Evolutionary conservation across 2,329 filamentous ascomycete genomes (phyloP).

Genomic region (Chaetomium strumarium): DNA sequence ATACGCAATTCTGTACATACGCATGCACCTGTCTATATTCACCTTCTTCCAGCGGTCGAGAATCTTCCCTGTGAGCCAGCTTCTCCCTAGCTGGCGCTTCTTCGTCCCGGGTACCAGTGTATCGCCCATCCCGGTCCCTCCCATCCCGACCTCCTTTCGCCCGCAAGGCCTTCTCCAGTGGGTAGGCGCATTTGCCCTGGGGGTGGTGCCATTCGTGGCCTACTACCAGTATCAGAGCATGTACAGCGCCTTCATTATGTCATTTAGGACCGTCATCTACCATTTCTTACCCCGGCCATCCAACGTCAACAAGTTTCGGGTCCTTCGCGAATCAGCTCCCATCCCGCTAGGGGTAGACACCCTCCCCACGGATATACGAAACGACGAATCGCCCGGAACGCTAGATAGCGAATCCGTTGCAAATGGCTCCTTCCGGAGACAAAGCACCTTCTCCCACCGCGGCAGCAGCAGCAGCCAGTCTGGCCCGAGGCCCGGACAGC

Average conservation of each 20-base stretch:
- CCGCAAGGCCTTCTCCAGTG: slow-evolving; percentile 38
- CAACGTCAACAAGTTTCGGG: slow-evolving; percentile 11
- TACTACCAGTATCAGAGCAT: slow-evolving; percentile 40
- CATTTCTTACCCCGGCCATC: slow-evolving; percentile 12
- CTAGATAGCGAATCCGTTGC: neutral
- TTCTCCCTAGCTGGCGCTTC: slow-evolving; percentile 42
- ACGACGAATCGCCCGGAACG: slow-evolving; percentile 1
- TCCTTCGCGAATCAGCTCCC: neutral
- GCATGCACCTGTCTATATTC: slow-evolving; percentile 47
- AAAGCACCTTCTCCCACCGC: slow-evolving; percentile 43
- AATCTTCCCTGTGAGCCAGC: slow-evolving; percentile 36
- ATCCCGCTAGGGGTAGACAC: neutral
- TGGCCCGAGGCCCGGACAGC: neutral
- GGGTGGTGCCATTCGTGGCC: slow-evolving; percentile 41
- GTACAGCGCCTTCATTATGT: slow-evolving; percentile 29
- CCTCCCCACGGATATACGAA: slow-evolving; percentile 1
- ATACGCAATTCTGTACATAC: slow-evolving; percentile 31
- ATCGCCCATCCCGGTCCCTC: slow-evolving; percentile 46
- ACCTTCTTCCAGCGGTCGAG: slow-evolving; percentile 48
- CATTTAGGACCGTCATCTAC: slow-evolving; percentile 12
- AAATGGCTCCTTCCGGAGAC: slow-evolving; percentile 31
- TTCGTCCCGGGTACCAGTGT: slow-evolving; percentile 49
- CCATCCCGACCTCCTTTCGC: slow-evolving; percentile 35
- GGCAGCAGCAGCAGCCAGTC: slow-evolving; percentile 23
- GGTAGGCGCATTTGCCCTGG: slow-evolving; percentile 37